Conservation (phyloP, 371 early-diverging fungal genomes). For the Mortierella sp. region DNA sequence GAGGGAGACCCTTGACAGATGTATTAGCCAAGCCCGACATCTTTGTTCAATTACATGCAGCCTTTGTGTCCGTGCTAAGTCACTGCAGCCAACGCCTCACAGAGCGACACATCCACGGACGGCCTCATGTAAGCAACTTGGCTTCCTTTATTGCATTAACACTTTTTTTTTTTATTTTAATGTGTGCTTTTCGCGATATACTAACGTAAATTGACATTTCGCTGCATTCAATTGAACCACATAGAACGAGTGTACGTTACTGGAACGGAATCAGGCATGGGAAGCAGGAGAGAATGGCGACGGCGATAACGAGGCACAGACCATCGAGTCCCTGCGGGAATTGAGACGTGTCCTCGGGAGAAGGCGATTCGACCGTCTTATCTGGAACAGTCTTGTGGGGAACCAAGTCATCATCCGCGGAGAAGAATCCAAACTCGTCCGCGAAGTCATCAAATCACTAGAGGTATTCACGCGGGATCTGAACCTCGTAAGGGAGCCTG, state of each 20-base stretch:
- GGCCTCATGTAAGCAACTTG: constrained; percentile 24
- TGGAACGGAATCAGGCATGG: constrained; percentile 13
- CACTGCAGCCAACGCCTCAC: constrained; percentile 48
- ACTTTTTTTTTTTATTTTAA: background rate
- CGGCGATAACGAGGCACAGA: constrained; percentile 9
- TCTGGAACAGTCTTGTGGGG: constrained; percentile 60
- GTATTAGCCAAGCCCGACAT: constrained; percentile 56
- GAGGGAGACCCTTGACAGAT: constrained; percentile 54
- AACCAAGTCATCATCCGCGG: constrained; percentile 64
- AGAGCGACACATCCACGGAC: constrained; percentile 50
- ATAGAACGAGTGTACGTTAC: constrained; percentile 29
- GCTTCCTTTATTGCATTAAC: background rate
- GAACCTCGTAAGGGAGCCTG: background rate
- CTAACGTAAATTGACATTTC: background rate
- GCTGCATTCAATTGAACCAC: background rate
- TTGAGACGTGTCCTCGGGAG: constrained; percentile 49
- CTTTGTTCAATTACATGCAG: constrained; percentile 55
- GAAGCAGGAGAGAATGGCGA: constrained; percentile 2
- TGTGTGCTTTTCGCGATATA: background rate
- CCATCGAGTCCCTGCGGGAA: constrained; percentile 54
- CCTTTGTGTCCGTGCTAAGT: constrained; percentile 52
- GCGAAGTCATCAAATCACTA: constrained; percentile 47
- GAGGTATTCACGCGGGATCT: constrained; percentile 36
- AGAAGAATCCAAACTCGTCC: constrained; percentile 42
- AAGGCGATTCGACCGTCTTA: constrained; percentile 57